phyloP scores from a whole-genome alignment of 768 basidiomycete genomes.

The Punctularia strigosozonata region DNA sequence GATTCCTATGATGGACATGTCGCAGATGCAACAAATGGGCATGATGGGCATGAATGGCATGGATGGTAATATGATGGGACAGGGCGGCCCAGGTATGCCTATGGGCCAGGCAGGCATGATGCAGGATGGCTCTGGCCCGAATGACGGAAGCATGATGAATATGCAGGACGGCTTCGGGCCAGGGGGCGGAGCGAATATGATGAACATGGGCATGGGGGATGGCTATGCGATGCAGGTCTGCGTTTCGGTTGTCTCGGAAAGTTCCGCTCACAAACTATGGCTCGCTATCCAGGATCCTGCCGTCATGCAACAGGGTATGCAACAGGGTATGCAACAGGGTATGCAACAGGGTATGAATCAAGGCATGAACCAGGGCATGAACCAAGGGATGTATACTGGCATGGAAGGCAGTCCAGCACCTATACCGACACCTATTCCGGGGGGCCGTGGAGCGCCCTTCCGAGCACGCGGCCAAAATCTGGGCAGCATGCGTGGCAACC shows the following conservation, averaged over 20 bases:
- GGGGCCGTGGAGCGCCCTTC: conserved; percentile 26
- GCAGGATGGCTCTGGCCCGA: background rate
- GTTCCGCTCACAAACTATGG: too few relatives aligned
- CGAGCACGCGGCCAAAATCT: conserved; percentile 32
- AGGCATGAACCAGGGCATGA: conserved; percentile 23
- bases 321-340: background rate
- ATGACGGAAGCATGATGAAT: background rate
- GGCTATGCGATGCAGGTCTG: too few relatives aligned
- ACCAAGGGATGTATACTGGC: conserved; percentile 55
- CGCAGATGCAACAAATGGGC: background rate
- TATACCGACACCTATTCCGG: conserved; percentile 11
- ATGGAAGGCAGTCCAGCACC: conserved; percentile 42
- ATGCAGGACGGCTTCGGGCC: background rate
- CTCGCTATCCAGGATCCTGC: too few relatives aligned
- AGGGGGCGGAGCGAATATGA: too few relatives aligned
- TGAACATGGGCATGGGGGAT: too few relatives aligned
- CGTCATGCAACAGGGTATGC: background rate
- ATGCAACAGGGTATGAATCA: background rate
- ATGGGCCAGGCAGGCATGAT: background rate
- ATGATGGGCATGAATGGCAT: conserved; percentile 6
- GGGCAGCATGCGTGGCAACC: conserved; percentile 25
- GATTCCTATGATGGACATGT: conserved; percentile 18
- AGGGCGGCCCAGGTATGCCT: conserved; percentile 2
- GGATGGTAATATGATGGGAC: too few relatives aligned
- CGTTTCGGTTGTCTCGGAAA: too few relatives aligned